These are phyloP conservation scores for Termitomyces sp. DNA, from an alignment of 768 basidiomycete species.

Conservation along the genomic window DNA sequence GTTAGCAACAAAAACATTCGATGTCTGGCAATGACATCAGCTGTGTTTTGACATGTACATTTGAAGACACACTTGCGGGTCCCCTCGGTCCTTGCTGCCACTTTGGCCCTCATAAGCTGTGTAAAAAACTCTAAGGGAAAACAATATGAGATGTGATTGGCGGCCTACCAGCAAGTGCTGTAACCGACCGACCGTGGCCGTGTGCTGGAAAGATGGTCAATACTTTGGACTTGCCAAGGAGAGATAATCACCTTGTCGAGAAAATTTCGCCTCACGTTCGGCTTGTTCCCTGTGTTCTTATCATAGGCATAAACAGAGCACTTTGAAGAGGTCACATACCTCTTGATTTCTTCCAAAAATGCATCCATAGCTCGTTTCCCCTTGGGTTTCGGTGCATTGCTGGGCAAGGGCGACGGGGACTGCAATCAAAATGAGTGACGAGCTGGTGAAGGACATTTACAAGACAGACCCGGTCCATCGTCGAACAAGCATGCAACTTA, in stretches of 20 bases:
- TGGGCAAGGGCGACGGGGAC: slow-evolving; percentile 55
- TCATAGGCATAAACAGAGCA: slow-evolving; percentile 6
- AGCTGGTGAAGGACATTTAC: not conserved
- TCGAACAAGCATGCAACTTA: slow-evolving; percentile 6
- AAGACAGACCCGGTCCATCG: slow-evolving; percentile 12
- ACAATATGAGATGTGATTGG: not conserved
- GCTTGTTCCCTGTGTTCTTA: slow-evolving; percentile 74
- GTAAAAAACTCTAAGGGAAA: slow-evolving; percentile 14
- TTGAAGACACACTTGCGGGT: slow-evolving; percentile 61
- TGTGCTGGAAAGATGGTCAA: slow-evolving; percentile 33
- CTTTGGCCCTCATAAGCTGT: slow-evolving; percentile 86
- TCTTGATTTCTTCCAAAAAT: slow-evolving; percentile 95
- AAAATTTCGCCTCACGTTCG: slow-evolving; percentile 80
- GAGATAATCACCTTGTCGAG: slow-evolving; percentile 48
- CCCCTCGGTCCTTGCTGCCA: slow-evolving; percentile 85
- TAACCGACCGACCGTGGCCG: slow-evolving; percentile 70
- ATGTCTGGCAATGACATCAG: slow-evolving; percentile 50
- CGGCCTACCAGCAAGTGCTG: slow-evolving; percentile 78
- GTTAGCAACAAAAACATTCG: slow-evolving; percentile 95
- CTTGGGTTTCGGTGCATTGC: slow-evolving; percentile 62
- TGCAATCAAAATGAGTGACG: slow-evolving; percentile 16
- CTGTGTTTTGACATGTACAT: not conserved
- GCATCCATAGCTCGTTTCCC: slow-evolving; percentile 96
- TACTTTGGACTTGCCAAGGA: not conserved
- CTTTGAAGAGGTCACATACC: slow-evolving; percentile 34